phyloP scores from a whole-genome alignment of 2,329 filamentous ascomycete genomes.

The Allantophomopsis lycopodina region DNA sequence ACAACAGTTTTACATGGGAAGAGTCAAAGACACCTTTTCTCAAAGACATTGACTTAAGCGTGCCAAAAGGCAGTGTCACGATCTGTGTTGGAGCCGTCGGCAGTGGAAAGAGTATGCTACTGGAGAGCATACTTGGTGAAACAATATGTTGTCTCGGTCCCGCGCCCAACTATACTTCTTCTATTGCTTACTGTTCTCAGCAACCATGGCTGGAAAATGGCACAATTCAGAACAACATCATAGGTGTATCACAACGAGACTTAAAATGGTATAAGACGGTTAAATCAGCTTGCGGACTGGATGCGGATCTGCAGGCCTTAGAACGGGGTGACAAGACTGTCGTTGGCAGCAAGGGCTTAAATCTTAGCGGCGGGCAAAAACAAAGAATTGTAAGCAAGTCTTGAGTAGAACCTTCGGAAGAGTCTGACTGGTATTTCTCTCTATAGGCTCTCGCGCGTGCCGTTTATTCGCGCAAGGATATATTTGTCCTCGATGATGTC shows the following conservation, averaged over 20 bases:
- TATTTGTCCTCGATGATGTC: slow-evolving; percentile 9
- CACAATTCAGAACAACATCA: slow-evolving; percentile 89
- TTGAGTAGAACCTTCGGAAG: too few relatives aligned
- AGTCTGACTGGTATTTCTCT: background rate
- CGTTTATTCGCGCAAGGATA: slow-evolving; percentile 7
- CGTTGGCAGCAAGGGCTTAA: slow-evolving; percentile 95
- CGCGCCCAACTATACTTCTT: too few relatives aligned
- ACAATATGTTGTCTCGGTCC: too few relatives aligned
- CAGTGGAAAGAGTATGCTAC: too few relatives aligned
- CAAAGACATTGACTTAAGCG: too few relatives aligned
- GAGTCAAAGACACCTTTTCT: too few relatives aligned
- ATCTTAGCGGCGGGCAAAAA: slow-evolving; percentile 91
- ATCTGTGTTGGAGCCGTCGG: too few relatives aligned
- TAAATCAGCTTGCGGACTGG: slow-evolving; percentile 78
- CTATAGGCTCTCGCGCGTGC: slow-evolving; percentile 8
- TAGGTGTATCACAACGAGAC: slow-evolving; percentile 74
- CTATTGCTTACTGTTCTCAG: slow-evolving; percentile 90
- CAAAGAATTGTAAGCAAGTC: too few relatives aligned
- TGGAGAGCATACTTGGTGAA: too few relatives aligned
- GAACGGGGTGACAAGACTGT: slow-evolving; percentile 86
- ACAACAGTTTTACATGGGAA: too few relatives aligned
- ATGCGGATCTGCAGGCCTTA: slow-evolving; percentile 82
- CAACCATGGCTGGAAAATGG: slow-evolving; percentile 95
- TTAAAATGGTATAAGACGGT: slow-evolving; percentile 77
- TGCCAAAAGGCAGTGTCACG: too few relatives aligned